These are phyloP conservation scores for Aspergillus unguis DNA, from an alignment of 2,329 filamentous ascomycete species.

Conservation along the genomic window DNA sequence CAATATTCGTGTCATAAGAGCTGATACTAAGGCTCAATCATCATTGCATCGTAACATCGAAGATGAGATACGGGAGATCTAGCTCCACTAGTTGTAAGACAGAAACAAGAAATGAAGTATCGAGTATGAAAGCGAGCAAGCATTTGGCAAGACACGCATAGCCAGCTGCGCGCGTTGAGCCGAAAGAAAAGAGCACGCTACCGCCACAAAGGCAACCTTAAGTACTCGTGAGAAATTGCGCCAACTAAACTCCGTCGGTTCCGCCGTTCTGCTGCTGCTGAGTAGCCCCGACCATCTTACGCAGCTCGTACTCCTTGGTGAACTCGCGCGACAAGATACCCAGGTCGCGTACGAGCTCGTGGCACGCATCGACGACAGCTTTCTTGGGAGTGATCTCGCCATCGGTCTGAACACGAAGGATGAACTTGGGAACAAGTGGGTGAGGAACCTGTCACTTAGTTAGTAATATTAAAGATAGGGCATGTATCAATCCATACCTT, in stretches of 20 bases:
- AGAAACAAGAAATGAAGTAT: constrained; percentile 5
- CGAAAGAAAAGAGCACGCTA: constrained; percentile 2
- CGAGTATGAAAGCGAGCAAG: constrained; percentile 7
- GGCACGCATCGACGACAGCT: constrained; percentile 75
- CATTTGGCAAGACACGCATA: constrained; percentile 13
- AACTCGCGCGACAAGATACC: constrained; percentile 80
- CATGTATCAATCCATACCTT: constrained; percentile 56
- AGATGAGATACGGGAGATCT: too few relatives aligned
- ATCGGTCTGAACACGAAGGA: constrained; percentile 86
- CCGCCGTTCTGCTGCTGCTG: constrained; percentile 44
- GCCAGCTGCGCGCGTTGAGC: constrained; percentile 22
- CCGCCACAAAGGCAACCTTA: neutral
- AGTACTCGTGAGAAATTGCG: too few relatives aligned
- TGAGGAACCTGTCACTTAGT: constrained; percentile 38
- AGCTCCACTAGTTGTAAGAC: neutral
- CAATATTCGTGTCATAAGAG: neutral
- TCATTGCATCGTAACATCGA: too few relatives aligned
- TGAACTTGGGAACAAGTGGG: constrained; percentile 52
- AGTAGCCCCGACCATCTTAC: constrained; percentile 73
- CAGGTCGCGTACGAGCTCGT: constrained; percentile 77
- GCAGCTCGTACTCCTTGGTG: constrained; percentile 84
- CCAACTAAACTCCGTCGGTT: constrained; percentile 22
- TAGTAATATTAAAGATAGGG: constrained; percentile 1
- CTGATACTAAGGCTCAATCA: neutral
- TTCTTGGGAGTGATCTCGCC: constrained; percentile 85